These are phyloP conservation scores for Coffea eugenioides DNA, from an alignment of 257 asterid species.

Conservation along the genomic window DNA sequence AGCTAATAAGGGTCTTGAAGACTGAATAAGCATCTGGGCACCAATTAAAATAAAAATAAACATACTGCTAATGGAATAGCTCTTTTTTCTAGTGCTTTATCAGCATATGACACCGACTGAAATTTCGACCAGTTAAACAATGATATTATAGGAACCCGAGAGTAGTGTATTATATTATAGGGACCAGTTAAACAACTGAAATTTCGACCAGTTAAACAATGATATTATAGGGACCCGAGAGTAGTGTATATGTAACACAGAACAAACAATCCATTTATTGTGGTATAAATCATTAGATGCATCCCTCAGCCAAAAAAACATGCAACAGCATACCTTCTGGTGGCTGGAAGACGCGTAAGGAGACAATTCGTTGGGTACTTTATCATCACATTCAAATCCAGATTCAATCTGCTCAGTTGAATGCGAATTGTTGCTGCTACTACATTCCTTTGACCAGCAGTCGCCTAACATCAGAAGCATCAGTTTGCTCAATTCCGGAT, in stretches of 20 bases:
- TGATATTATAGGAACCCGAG: neutral
- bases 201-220: neutral
- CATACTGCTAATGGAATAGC: neutral
- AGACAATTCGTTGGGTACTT: constrained; percentile 28
- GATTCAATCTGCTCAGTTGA: constrained; percentile 50
- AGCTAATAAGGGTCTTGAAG: neutral
- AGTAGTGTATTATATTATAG: neutral
- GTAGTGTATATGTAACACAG: neutral
- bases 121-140: neutral
- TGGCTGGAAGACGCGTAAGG: constrained; percentile 29
- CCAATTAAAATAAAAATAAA: neutral
- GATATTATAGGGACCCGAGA: neutral
- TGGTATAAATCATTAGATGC: neutral
- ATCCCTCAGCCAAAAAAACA: neutral
- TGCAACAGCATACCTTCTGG: constrained; percentile 33
- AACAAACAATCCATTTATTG: neutral
- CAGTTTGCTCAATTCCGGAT: constrained; percentile 39
- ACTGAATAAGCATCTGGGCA: neutral
- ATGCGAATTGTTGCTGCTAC: constrained; percentile 54
- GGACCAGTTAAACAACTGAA: neutral
- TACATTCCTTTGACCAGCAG: constrained; percentile 48
- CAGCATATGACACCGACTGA: neutral
- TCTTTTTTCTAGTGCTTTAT: neutral
- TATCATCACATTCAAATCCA: constrained; percentile 47
- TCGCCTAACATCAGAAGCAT: constrained; percentile 27